Evolutionary conservation across 441 rosid species (phyloP), one percentile per base, ranked within the genome.

Genomic region (Bocquillonia castaneifolia): DNA sequence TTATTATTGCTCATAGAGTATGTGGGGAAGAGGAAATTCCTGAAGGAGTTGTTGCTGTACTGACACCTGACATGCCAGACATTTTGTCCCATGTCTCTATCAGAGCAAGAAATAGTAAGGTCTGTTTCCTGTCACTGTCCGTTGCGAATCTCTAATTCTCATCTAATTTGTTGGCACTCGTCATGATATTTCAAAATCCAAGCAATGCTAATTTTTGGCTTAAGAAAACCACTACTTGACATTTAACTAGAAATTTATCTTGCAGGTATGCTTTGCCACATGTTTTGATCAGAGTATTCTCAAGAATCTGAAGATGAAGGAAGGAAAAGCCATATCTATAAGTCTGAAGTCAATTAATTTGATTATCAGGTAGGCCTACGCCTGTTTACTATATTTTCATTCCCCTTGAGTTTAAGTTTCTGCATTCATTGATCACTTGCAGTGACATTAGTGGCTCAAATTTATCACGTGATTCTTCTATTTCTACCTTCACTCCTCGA

Each of bases 21-120:
- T 81, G 77, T 36, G 96, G 97, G 69, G 96, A 87, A 71, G 97
- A 91, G 82, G 96, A 91, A 78, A 85, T 91, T 72, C 92, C 96
- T 13, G 81, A 78, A 63, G 90, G 96, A 58, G 85, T 81, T 78
- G 95, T 89, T 72, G 97, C 92, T 64, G 90, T 91, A 34, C 76
- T 91, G 80, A 87, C 97, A 51, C 84, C 95, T 25, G 81, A 86
- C 72, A 79, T 81, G 89, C 90, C 88, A 55, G 97, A 91, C 78
- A 86, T 87, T 69, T 80, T 91, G 61, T 91, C 97, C 75, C 95
- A 89, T 77, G 83, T 89, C 68, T 89, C 96, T 52, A 82, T 91
- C 57, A 82, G 97, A 76, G 97, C 96, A 66, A 89, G 92, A 83
- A 91, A 86, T 75, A 75, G 79, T 69, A 89, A 91, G 88, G 95